Percentiles rank a stretch among this genome's conserved stretches.
These are phyloP conservation scores for Dactylellina drechsleri DNA, from an alignment of 2,329 filamentous ascomycete species.

Conservation along the genomic window DNA sequence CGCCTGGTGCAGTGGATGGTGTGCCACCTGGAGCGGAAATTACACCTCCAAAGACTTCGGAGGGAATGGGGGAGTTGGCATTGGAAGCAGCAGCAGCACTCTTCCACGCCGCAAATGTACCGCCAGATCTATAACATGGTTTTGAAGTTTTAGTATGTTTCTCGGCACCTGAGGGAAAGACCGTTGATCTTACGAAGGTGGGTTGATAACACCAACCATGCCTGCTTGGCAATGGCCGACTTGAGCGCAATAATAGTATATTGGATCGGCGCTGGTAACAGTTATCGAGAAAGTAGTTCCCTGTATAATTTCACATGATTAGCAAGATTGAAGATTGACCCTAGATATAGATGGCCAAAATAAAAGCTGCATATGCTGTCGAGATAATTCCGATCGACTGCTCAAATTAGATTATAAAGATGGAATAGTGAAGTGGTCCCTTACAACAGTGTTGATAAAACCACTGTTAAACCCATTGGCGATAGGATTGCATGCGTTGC, in stretches of 20 bases:
- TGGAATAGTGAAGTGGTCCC: background rate
- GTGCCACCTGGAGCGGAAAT: constrained; percentile 26
- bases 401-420: too few relatives aligned
- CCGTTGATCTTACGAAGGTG: constrained; percentile 25
- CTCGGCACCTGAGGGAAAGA: background rate
- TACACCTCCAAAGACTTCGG: constrained; percentile 23
- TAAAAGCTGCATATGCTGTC: too few relatives aligned
- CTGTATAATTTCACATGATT: background rate
- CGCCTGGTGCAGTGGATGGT: constrained; percentile 30
- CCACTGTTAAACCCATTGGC: constrained; percentile 54
- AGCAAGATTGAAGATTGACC: background rate
- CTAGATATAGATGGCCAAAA: too few relatives aligned
- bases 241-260: constrained; percentile 35
- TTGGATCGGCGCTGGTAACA: constrained; percentile 66
- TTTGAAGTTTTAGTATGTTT: background rate
- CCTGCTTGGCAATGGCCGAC: constrained; percentile 33
- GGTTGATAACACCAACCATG: constrained; percentile 49
- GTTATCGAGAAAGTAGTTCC: constrained; percentile 72
- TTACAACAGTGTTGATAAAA: constrained; percentile 16
- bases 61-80: background rate
- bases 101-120: constrained; percentile 34
- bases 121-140: constrained; percentile 6
- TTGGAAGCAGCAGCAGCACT: constrained; percentile 16
- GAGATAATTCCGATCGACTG: too few relatives aligned
- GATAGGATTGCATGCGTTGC: constrained; percentile 74